Percentiles rank a stretch among this genome's conserved stretches.
These are phyloP conservation scores for Dothideomycetidae sp. DNA, from an alignment of 2,329 filamentous ascomycete species.

Conservation along the genomic window DNA sequence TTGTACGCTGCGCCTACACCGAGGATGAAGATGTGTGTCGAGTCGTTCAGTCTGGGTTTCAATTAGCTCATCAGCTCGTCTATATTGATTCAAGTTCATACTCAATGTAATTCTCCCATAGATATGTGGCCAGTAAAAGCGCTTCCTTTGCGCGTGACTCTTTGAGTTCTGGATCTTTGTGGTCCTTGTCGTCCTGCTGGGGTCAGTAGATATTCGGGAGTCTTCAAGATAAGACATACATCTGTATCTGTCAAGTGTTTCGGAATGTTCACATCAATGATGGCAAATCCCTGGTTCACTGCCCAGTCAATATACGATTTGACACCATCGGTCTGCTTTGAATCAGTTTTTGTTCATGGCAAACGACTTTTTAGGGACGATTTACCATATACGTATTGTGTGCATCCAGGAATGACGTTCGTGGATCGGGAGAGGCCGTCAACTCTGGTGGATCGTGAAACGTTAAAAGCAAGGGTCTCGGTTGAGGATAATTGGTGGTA, in stretches of 20 bases:
- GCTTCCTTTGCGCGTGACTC: constrained; percentile 30
- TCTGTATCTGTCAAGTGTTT: constrained; percentile 54
- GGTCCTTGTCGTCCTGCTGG: constrained; percentile 20
- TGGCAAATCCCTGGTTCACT: constrained; percentile 56
- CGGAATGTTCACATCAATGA: constrained; percentile 87
- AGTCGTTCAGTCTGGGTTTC: constrained; percentile 40
- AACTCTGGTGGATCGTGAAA: constrained; percentile 66
- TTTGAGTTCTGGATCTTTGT: constrained; percentile 35
- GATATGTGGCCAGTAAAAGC: constrained; percentile 63
- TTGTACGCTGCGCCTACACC: constrained; percentile 82
- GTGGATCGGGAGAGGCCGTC: constrained; percentile 28
- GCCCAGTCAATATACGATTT: constrained; percentile 79
- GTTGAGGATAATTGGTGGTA: constrained; percentile 53
- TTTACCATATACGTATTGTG: constrained; percentile 84
- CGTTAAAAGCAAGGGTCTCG: constrained; percentile 61
- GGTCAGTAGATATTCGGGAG: constrained; percentile 4
- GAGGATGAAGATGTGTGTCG: constrained; percentile 66
- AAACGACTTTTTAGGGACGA: constrained; percentile 17
- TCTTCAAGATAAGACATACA: constrained; percentile 27
- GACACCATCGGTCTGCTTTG: constrained; percentile 59
- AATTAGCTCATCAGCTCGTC: no score
- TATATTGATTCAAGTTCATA: no score
- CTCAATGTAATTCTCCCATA: constrained; percentile 97
- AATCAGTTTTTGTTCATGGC: constrained; percentile 30
- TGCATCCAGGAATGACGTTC: constrained; percentile 56